Evolutionary conservation across 208 protist genomes (phyloP), one percentile per base, ranked within the genome.

Genomic region (Crithidia acanthocephali): DNA sequence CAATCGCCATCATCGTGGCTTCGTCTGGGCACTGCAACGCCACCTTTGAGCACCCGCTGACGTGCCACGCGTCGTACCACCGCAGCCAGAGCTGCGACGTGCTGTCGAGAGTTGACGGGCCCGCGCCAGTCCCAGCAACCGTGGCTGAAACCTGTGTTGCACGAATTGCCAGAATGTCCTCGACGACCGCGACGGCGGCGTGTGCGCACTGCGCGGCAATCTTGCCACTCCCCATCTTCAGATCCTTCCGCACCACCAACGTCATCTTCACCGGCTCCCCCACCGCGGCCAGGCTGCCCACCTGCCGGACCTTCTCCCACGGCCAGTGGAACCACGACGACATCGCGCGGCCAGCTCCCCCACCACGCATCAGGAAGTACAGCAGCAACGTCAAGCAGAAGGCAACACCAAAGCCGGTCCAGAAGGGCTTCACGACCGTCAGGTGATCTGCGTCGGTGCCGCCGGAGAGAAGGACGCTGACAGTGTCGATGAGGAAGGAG

Each of bases 161-260:
- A 25, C 56, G 61, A 15, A 76, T 51, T 27, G 30, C 69, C 2
- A 83, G 27, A 8, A 94, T 57, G 22, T 87, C 76, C 53, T 98
- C 84, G 22, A 97, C 85, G 1, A 91, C 84, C 18, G 87, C 97
- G 15, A 98, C 81, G 22, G 95, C 92, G 2, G 96, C 98, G 77
- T 99, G 98, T 18, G 95, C 91, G 73, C 92, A 98, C 85, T 99
- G 98, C 23, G 98, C 97, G 18, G 93, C 95, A 13, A 98, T 92
- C 70, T 99, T 99, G 18, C 98, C 98, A 22, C 81, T 94, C 0
- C 90, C 86, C 98, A 99, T 99, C 44, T 95, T 93, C 33, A 99
- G 70, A 64, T 98, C 97, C 33, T 90, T 96, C 13, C 96, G 84
- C 11, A 99, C 94, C 3, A 98, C 86, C 1, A 99, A 73, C 23